These are phyloP conservation scores for Jackrogersella minutella DNA, from an alignment of 495 filamentous ascomycete genomes.

Conservation along the genomic window DNA sequence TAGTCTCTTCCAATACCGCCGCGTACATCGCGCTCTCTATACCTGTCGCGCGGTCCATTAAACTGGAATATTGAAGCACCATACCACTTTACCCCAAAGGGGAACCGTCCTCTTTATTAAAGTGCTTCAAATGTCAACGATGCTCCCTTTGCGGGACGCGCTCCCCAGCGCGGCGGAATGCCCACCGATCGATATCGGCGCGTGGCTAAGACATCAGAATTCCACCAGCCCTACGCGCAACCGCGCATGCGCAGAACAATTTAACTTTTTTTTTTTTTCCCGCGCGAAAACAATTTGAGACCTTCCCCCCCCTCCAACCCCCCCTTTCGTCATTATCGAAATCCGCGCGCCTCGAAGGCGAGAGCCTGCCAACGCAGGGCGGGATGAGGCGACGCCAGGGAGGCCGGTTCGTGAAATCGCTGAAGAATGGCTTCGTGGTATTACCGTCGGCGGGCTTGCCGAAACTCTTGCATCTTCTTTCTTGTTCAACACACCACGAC, in stretches of 20 bases:
- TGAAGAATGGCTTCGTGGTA: slow-evolving; percentile 35
- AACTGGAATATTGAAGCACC: slow-evolving; percentile 31
- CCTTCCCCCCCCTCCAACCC: slow-evolving; percentile 22
- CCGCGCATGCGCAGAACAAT: not conserved
- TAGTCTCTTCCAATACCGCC: too few relatives aligned
- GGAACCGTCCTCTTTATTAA: slow-evolving; percentile 19
- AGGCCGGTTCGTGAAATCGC: slow-evolving; percentile 17
- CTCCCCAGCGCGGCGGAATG: slow-evolving; percentile 22
- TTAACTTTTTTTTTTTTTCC: too few relatives aligned
- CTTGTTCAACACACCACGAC: slow-evolving; percentile 8
- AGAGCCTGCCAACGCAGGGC: slow-evolving; percentile 24
- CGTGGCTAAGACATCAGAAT: slow-evolving; percentile 41
- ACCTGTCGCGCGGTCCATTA: too few relatives aligned
- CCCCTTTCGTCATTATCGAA: slow-evolving; percentile 41
- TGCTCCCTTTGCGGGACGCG: slow-evolving; percentile 4
- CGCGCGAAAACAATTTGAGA: slow-evolving; percentile 7
- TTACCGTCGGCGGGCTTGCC: slow-evolving; percentile 13
- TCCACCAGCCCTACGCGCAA: slow-evolving; percentile 34
- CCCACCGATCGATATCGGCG: slow-evolving; percentile 28
- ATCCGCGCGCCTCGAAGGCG: slow-evolving; percentile 23
- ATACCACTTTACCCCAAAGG: slow-evolving; percentile 16
- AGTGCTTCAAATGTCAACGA: slow-evolving; percentile 36
- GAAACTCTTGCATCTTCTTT: slow-evolving; percentile 25
- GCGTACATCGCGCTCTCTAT: too few relatives aligned
- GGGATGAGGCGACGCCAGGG: slow-evolving; percentile 28